Evolutionary conservation across 164 flowering plant species (phyloP), one percentile per base, ranked within the genome.

Genomic region (Kingdonia uniflora): DNA sequence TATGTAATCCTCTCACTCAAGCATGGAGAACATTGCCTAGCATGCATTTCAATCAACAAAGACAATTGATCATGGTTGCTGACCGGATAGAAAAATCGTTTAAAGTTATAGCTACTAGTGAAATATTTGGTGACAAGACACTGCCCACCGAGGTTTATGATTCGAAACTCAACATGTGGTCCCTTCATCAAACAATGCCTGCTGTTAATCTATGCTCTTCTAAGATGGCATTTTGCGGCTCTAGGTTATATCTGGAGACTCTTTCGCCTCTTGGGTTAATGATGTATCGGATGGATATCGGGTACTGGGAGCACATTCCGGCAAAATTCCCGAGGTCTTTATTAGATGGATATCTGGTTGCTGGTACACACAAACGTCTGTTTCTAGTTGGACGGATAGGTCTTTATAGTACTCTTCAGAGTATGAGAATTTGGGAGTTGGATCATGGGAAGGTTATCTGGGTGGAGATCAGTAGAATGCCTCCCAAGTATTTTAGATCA

Each of bases 351-450:
- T 85, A 91, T 67, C 60, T 91, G 62, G 86, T 91, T 56, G 92
- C 98, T 41, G 98, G 98, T 5, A 74, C 82, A 0, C 81, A 80
- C 21, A 87, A 85, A 63, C 86, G 96, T 19, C 64, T 91, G 58
- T 87, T 91, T 72, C 71, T 91, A 15, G 96, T 82, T 50, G 96
- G 98, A 55, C 76, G 96, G 63, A 87, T 87, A 11, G 95, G 95
- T 10, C 80, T 83, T 44, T 87, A 85, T 54, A 83, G 92, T 56
- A 87, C 88, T 17, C 81, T 80, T 10, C 97, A 87, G 64, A 80
- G 89, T 61, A 90, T 90, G 95, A 80, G 87, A 65, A 85, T 87
- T 51, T 87, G 96, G 95, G 98, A 87, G 60, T 68, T 91, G 76
- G 98, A 91, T 74, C 98, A 91, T 72, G 62, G 67, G 1, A 87